These are phyloP conservation scores for Simmondsia chinensis DNA, from an alignment of 148 eudicot species.

Conservation along the genomic window DNA sequence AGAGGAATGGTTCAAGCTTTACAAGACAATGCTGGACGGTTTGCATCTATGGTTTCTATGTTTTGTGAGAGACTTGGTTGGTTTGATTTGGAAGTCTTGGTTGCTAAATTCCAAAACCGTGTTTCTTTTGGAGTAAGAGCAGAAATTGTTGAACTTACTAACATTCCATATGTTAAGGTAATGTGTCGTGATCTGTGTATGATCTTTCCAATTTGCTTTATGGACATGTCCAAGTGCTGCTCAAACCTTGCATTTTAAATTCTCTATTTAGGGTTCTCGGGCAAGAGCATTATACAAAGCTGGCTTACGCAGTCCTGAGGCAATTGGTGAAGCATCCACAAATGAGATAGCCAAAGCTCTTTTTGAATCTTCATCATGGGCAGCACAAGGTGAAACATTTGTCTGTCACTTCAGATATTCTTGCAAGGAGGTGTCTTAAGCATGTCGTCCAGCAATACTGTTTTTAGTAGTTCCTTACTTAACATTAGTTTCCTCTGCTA, in stretches of 20 bases:
- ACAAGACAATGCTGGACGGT: constrained; percentile 99
- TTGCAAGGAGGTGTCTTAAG: background rate
- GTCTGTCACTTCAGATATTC: background rate
- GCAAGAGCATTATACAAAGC: constrained; percentile 93
- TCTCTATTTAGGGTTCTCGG: constrained; percentile 64
- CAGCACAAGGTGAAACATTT: constrained; percentile 48
- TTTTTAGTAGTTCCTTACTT: no score
- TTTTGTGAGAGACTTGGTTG: constrained; percentile 99
- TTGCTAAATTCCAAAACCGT: constrained; percentile 87
- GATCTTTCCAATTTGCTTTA: background rate
- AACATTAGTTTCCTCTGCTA: no score
- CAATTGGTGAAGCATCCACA: constrained; percentile 84
- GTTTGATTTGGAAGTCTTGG: constrained; percentile 93
- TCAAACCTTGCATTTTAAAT: background rate
- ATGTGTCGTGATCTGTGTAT: constrained; percentile 2
- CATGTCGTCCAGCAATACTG: background rate
- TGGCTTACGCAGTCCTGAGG: constrained; percentile 88
- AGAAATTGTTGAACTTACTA: constrained; percentile 93
- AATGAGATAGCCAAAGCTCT: constrained; percentile 82
- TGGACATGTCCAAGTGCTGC: background rate
- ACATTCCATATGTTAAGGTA: constrained; percentile 89
- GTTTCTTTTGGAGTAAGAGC: constrained; percentile 98
- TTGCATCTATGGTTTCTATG: constrained; percentile 92
- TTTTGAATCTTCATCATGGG: constrained; percentile 91
- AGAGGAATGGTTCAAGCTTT: constrained; percentile 96